Percentiles rank a stretch among this genome's conserved stretches.
Conservation (phyloP, 73 alveolate genomes). For the Symbiodinium natans region DNA sequence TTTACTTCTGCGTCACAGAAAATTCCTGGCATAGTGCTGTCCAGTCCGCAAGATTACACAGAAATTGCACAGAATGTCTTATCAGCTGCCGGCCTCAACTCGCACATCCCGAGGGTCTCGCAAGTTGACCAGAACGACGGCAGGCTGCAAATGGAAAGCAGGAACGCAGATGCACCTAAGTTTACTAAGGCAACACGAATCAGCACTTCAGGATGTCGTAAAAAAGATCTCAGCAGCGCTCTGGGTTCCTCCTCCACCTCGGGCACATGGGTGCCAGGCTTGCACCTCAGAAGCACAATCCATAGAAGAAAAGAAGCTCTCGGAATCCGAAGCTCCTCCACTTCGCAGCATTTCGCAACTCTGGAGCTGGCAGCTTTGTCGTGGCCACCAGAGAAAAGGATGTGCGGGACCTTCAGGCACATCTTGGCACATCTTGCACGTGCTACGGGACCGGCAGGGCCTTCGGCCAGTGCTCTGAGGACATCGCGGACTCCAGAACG, state of each 20-base stretch:
- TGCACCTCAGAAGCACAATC: not conserved
- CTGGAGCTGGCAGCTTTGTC: not conserved
- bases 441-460: not conserved
- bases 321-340: too few species aligned
- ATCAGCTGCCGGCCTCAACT: not conserved
- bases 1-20: not conserved
- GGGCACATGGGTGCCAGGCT: not conserved
- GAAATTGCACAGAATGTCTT: not conserved
- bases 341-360: too few species aligned
- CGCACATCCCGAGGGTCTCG: slow-evolving; percentile 22
- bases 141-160: slow-evolving; percentile 15
- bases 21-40: not conserved
- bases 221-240: not conserved
- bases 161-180: slow-evolving; percentile 41
- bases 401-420: slow-evolving; percentile 3
- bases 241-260: slow-evolving; percentile 6
- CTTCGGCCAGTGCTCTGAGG: not conserved
- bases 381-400: slow-evolving; percentile 63
- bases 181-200: not conserved
- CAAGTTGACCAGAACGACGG: not conserved
- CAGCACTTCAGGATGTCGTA: too few species aligned
- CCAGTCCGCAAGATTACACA: not conserved
- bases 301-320: too few species aligned
- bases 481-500: slow-evolving; percentile 5
- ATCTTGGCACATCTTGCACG: too few species aligned